phyloP scores from a whole-genome alignment of 164 flowering plant species.

The Hamamelis virginiana region DNA sequence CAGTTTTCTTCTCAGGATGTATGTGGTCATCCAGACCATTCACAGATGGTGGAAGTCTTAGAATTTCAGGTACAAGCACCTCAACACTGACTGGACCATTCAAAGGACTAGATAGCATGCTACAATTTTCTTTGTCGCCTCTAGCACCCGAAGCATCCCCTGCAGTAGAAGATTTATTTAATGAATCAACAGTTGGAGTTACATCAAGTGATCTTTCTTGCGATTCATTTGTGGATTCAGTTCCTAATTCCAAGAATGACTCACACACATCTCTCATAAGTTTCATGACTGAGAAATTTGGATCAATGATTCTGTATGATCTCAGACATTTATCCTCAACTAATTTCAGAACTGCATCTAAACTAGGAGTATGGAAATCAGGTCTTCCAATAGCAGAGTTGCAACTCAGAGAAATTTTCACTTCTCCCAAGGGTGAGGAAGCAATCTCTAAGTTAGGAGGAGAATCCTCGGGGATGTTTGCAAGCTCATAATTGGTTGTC shows the following conservation, averaged over 20 bases:
- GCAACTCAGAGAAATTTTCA: constrained; percentile 50
- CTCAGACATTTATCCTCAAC: constrained; percentile 48
- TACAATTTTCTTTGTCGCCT: constrained; percentile 2
- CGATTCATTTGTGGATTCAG: constrained; percentile 29
- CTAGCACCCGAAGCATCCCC: constrained; percentile 11
- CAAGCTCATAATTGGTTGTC: constrained; percentile 18
- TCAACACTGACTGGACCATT: constrained; percentile 17
- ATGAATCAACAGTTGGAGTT: constrained; percentile 16
- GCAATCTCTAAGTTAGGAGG: constrained; percentile 38
- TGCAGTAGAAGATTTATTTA: constrained; percentile 19
- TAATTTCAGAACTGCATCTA: constrained; percentile 36
- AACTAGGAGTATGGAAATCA: constrained; percentile 42
- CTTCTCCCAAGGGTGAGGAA: constrained; percentile 53
- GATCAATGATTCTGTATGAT: constrained; percentile 38
- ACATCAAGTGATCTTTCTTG: constrained; percentile 23
- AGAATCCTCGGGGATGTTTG: constrained; percentile 14
- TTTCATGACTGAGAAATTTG: constrained; percentile 46
- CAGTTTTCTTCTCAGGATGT: not conserved
- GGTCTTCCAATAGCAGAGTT: constrained; percentile 32
- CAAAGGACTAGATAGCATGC: not conserved
- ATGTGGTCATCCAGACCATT: constrained; percentile 3
- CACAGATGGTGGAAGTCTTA: constrained; percentile 1
- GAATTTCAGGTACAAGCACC: constrained; percentile 13
- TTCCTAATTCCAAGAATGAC: constrained; percentile 47
- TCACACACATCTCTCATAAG: constrained; percentile 58